Percentiles rank a stretch among this genome's conserved stretches.
Conservation (phyloP, 176 grass and related monocot genomes). For the Juncus effusus region DNA sequence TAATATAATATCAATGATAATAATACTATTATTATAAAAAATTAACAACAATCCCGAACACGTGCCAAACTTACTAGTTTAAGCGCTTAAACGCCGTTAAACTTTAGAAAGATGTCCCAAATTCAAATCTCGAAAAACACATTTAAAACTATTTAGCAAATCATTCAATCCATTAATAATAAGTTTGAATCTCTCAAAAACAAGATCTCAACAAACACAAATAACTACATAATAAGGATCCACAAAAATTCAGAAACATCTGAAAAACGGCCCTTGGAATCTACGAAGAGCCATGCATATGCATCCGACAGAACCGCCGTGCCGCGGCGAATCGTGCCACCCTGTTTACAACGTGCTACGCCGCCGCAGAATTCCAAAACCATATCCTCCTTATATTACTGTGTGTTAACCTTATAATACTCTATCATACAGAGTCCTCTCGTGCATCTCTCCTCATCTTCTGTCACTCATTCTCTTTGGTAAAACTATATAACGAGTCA, state of each 20-base stretch:
- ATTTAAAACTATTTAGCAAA: too few species aligned
- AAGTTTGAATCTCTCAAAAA: too few species aligned
- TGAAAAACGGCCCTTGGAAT: background rate
- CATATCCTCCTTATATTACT: background rate
- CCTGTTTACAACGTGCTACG: constrained; percentile 1
- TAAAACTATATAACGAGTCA: background rate
- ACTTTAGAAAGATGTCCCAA: too few species aligned
- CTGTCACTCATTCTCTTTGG: background rate
- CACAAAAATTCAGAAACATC: background rate
- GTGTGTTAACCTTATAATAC: background rate
- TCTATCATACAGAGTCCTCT: background rate
- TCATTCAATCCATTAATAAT: too few species aligned
- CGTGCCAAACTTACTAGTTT: too few species aligned
- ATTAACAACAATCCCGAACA: too few species aligned
- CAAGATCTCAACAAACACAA: too few species aligned
- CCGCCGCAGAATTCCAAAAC: background rate
- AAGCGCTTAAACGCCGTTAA: too few species aligned
- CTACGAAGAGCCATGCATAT: background rate
- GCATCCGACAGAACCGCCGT: background rate
- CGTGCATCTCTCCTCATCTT: background rate
- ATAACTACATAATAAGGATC: background rate
- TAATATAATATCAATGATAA: too few species aligned
- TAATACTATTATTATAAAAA: too few species aligned
- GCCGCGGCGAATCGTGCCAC: constrained; percentile 1
- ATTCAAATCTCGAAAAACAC: too few species aligned